phyloP scores from a whole-genome alignment of 306 rosid species.

The Morella rubra region DNA sequence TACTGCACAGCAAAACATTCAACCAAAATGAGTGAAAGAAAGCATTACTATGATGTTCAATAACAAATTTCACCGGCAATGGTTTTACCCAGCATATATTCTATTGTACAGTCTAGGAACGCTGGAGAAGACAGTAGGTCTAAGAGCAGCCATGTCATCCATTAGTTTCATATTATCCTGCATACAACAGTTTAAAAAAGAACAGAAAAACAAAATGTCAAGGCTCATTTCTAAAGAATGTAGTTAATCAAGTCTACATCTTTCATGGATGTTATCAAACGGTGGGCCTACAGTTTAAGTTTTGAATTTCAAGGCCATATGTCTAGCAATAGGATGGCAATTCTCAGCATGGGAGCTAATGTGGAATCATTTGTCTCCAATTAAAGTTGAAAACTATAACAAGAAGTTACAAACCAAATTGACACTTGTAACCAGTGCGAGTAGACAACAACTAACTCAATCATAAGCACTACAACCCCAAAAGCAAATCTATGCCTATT shows the following conservation, averaged over 20 bases:
- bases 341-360: not conserved
- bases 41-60: conserved; percentile 18
- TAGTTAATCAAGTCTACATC: not conserved
- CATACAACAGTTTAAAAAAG: conserved; percentile 29
- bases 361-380: not conserved
- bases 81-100: conserved; percentile 87
- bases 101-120: conserved; percentile 97
- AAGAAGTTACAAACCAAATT: not conserved
- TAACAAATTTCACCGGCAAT: conserved; percentile 13
- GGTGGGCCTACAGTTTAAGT: not conserved
- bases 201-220: conserved; percentile 1
- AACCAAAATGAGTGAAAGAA: conserved; percentile 31
- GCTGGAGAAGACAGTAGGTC: conserved; percentile 92
- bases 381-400: not conserved
- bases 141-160: conserved; percentile 83
- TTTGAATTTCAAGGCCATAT: not conserved
- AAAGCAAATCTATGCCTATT: not conserved
- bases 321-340: not conserved
- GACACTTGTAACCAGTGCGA: not conserved
- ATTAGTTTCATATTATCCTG: conserved; percentile 95
- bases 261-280: not conserved
- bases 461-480: not conserved
- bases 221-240: conserved; percentile 24
- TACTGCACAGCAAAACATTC: conserved; percentile 45
- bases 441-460: not conserved